A percentile compares a stretch with the other conserved stretches of the same genome.
Evolutionary conservation across 495 filamentous ascomycete species (phyloP).

Genomic region (Podospora pseudoanserina): DNA sequence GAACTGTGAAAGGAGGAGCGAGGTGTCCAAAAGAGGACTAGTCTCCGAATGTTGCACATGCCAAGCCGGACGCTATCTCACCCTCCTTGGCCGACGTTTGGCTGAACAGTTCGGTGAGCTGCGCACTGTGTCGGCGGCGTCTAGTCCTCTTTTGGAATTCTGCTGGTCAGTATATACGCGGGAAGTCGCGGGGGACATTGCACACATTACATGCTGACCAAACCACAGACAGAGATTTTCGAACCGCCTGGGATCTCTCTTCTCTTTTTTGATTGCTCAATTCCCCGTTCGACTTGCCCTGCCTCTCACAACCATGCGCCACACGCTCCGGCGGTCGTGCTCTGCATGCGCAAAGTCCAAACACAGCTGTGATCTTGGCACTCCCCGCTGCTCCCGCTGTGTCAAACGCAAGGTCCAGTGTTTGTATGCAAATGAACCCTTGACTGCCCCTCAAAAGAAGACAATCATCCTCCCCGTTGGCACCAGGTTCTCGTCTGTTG

Average conservation of each 20-base stretch:
- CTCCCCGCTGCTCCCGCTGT: conserved; percentile 50
- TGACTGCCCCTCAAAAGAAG: conserved; percentile 20
- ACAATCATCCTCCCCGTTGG: not conserved
- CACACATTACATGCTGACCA: not conserved
- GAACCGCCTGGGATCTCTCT: not conserved
- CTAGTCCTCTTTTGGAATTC: conserved; percentile 18
- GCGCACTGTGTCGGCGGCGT: conserved; percentile 12
- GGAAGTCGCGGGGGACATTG: not conserved
- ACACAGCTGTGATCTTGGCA: conserved; percentile 47
- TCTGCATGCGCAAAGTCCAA: conserved; percentile 48
- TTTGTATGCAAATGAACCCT: conserved; percentile 48
- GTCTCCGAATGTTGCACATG: conserved; percentile 14
- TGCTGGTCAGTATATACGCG: not conserved
- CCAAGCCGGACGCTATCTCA: not conserved
- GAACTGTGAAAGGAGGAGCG: not conserved
- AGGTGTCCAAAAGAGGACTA: conserved; percentile 15
- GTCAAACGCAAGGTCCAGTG: conserved; percentile 42
- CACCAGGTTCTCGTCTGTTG: conserved; percentile 30
- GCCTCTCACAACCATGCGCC: conserved; percentile 34
- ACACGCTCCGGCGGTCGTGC: conserved; percentile 50
- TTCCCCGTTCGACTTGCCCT: no score
- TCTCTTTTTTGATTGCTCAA: not conserved
- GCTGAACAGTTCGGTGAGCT: not conserved
- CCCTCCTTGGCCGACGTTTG: not conserved
- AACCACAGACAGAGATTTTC: not conserved